phyloP scores from a whole-genome alignment of 345 rosid genomes.

The Euphorbia tirucalli region DNA sequence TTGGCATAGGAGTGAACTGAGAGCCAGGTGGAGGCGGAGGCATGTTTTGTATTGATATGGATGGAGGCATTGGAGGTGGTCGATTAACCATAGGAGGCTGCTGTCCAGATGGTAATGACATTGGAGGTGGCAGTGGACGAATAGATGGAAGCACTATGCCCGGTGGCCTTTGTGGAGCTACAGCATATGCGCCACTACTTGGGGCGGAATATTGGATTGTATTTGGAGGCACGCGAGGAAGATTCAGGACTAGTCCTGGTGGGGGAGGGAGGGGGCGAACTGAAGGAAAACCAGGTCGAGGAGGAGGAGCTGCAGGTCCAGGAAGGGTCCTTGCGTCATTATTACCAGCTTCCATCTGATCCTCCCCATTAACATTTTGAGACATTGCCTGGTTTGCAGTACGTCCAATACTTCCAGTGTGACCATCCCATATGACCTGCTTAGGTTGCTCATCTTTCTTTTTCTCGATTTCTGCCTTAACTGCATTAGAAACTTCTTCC shows the following conservation, averaged over 20 bases:
- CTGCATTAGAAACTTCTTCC: slow-evolving; percentile 95
- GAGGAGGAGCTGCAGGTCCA: slow-evolving; percentile 86
- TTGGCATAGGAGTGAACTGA: slow-evolving; percentile 53
- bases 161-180: slow-evolving; percentile 55
- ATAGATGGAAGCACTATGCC: slow-evolving; percentile 56
- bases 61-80: slow-evolving; percentile 55
- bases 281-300: slow-evolving; percentile 60
- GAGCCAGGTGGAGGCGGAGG: slow-evolving; percentile 84
- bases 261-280: slow-evolving; percentile 86
- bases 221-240: slow-evolving; percentile 69
- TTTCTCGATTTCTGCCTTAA: slow-evolving; percentile 90
- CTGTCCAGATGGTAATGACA: slow-evolving; percentile 59
- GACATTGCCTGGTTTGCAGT: slow-evolving; percentile 86
- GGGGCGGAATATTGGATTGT: slow-evolving; percentile 45
- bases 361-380: slow-evolving; percentile 58
- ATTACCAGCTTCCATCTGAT: slow-evolving; percentile 44
- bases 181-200: slow-evolving; percentile 42
- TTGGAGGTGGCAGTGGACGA: slow-evolving; percentile 57
- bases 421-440: slow-evolving; percentile 96
- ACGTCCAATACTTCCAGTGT: slow-evolving; percentile 86
- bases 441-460: slow-evolving; percentile 89
- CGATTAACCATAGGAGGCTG: slow-evolving; percentile 57
- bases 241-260: slow-evolving; percentile 69
- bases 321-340: slow-evolving; percentile 55
- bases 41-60: slow-evolving; percentile 33